phyloP scores from a whole-genome alignment of 441 rosid species.

The Macaranga tanarius region DNA sequence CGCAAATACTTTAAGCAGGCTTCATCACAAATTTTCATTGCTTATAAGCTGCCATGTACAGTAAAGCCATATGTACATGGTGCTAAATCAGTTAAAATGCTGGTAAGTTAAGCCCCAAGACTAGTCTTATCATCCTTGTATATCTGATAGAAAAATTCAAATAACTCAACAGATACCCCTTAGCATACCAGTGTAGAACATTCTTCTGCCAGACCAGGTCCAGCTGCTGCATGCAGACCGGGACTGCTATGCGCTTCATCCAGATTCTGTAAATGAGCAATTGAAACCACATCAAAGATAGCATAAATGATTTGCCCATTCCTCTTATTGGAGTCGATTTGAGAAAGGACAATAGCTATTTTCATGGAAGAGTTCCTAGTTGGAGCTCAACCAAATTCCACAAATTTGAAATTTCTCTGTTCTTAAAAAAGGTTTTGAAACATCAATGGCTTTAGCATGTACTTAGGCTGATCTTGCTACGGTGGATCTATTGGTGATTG shows the following conservation, averaged over 20 bases:
- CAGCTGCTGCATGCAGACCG: slow-evolving; percentile 97
- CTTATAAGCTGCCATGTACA: background rate
- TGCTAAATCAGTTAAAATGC: slow-evolving; percentile 3
- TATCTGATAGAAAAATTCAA: background rate
- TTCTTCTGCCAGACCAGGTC: slow-evolving; percentile 96
- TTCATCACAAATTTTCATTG: background rate
- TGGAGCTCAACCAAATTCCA: background rate
- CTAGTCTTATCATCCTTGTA: background rate
- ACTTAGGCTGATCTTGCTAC: background rate
- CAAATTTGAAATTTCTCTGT: background rate
- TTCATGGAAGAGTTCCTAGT: background rate
- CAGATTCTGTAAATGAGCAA: slow-evolving; percentile 59
- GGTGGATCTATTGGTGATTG: background rate
- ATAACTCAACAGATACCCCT: background rate
- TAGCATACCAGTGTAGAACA: slow-evolving; percentile 79
- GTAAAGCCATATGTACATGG: background rate
- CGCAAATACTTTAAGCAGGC: background rate
- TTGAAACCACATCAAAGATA: slow-evolving; percentile 21
- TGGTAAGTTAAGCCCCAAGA: background rate
- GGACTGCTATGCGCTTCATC: slow-evolving; percentile 96
- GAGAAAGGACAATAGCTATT: background rate
- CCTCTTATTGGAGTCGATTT: background rate
- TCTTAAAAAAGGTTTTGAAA: background rate
- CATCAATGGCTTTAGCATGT: background rate
- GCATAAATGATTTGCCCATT: background rate